Base-by-base conservation (phyloP, 2,329 filamentous ascomycete genomes). In the Alternaria gaisen region DNA sequence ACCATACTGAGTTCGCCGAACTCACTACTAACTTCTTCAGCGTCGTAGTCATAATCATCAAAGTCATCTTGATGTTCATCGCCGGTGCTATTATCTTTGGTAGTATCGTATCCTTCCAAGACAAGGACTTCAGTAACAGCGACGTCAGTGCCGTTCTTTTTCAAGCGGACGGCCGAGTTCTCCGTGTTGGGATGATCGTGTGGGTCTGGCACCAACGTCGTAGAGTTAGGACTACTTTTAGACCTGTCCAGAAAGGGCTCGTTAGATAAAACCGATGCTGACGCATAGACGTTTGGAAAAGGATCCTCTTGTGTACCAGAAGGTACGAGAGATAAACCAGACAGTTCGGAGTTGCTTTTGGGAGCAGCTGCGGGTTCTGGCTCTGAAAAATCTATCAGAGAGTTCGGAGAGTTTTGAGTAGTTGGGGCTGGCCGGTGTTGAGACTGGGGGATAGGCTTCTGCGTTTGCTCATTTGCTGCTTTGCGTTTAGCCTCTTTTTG, bases 1-100 rank as follows among this genome's bases (percentile, higher is more conserved):
- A 74, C 71, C 68, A 71, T 68, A 46, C 63, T 69, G 47, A 74
- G 52, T 52, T 73, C 72, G 9, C 69, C 72, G 61, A 72, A 69
- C 18, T 74, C 67, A 52, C 71, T 71, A n/a, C 55, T 58, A n/a
- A 65, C 52, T 24, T 72, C 68, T 46, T 70, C 63, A 5, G 60
- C 64, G 38, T 60, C 61, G 18, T 63, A 53, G 32, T 58, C 55
- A 24, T 48, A 52, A 34, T 53, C 53, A n/a, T 56, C 60, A n/a
- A 36, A 26, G 4, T 53, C n/a, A 7, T 43, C 51, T 24, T 50
- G 30, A 26, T 36, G 46, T 18, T 50, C 46, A 22, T 50, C 18
- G 10, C 9, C 20, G 22, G 12, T 8, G 20, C 16, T 18, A 8
- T 43, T 6, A n/a, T n/a, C 43, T 26, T 58, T 63, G 14, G 53